A percentile compares a stretch with the other conserved stretches of the same genome.
Conservation (phyloP, 2,329 filamentous ascomycete genomes). For the Aschersonia sp. region DNA sequence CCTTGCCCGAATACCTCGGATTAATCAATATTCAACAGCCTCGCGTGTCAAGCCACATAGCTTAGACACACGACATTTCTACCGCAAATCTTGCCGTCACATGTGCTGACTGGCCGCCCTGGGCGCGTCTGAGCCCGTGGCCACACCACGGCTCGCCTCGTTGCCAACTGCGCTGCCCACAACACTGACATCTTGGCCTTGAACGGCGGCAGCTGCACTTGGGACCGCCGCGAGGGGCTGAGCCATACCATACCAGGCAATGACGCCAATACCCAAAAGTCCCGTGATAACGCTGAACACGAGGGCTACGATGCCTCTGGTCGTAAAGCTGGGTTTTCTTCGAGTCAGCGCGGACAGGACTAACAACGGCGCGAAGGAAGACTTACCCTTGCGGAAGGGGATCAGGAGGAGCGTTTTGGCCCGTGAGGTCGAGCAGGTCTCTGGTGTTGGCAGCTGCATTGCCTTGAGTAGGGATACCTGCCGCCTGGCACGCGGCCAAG, state of each 20-base stretch:
- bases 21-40: too few relatives aligned
- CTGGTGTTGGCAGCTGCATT: constrained; percentile 63
- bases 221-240: constrained; percentile 7
- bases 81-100: too few relatives aligned
- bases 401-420: constrained; percentile 39
- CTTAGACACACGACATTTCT: neutral
- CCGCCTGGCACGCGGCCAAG: constrained; percentile 40
- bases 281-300: constrained; percentile 59
- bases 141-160: neutral
- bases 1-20: too few relatives aligned
- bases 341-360: neutral
- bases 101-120: neutral
- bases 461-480: constrained; percentile 36
- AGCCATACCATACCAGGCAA: constrained; percentile 49
- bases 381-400: constrained; percentile 47
- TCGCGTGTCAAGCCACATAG: too few relatives aligned
- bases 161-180: neutral
- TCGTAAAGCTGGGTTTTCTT: constrained; percentile 39
- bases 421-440: constrained; percentile 47
- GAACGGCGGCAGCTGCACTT: constrained; percentile 1
- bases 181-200: constrained; percentile 2
- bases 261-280: constrained; percentile 50
- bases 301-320: constrained; percentile 58
- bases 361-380: neutral
- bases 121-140: neutral